phyloP scores from a whole-genome alignment of 2,329 filamentous ascomycete genomes.

The Ophiocordyceps unilateralis region DNA sequence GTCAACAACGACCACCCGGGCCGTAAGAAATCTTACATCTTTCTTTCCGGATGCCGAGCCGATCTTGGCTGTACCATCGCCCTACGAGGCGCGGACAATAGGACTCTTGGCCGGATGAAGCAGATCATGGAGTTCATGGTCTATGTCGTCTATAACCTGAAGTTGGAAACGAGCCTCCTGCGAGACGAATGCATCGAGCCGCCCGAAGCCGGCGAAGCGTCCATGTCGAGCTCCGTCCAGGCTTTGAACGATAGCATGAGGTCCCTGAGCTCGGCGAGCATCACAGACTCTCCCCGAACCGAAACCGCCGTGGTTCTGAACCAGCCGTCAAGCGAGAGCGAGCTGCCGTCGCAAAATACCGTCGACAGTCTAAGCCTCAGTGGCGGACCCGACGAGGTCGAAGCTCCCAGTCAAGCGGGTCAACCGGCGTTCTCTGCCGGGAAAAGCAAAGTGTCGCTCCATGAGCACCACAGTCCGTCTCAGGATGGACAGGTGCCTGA shows the following conservation, averaged over 20 bases:
- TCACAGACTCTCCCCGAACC: conserved; percentile 9
- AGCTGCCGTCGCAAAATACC: conserved; percentile 16
- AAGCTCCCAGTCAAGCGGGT: conserved; percentile 9
- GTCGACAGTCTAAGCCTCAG: conserved; percentile 12
- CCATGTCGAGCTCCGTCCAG: conserved; percentile 21
- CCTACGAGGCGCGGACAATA: conserved; percentile 61
- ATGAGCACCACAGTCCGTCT: conserved; percentile 25
- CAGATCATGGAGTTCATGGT: conserved; percentile 96
- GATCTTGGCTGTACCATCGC: conserved; percentile 91
- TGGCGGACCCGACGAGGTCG: conserved; percentile 10
- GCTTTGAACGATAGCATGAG: conserved; percentile 21
- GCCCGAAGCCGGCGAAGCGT: conserved; percentile 39
- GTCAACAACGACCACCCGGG: conserved; percentile 59
- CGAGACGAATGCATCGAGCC: conserved; percentile 82
- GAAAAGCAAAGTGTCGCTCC: conserved; percentile 16
- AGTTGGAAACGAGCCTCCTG: conserved; percentile 86
- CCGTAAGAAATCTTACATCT: conserved; percentile 87
- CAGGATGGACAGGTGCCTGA: conserved; percentile 48
- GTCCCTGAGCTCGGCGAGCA: conserved; percentile 14
- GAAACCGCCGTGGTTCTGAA: conserved; percentile 16
- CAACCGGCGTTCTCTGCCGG: conserved; percentile 7
- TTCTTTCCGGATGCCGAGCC: conserved; percentile 75
- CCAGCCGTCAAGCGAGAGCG: conserved; percentile 19
- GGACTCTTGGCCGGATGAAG: conserved; percentile 64
- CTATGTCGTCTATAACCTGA: conserved; percentile 95